A percentile compares a stretch with the other conserved stretches of the same genome.
phyloP scores from a whole-genome alignment of 768 basidiomycete species.

The Coprinellus micaceus region DNA sequence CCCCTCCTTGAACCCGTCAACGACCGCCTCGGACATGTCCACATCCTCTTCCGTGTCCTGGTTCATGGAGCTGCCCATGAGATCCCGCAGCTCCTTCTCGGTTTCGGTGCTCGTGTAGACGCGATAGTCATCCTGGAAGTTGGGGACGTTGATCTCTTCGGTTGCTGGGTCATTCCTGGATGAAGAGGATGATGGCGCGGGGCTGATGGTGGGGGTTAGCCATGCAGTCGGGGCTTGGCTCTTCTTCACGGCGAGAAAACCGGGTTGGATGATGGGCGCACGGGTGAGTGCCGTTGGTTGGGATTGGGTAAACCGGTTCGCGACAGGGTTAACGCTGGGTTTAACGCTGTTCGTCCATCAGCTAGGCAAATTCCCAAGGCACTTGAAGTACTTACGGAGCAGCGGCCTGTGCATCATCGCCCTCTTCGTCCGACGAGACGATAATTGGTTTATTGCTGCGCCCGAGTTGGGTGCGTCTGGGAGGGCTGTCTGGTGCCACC shows the following conservation, averaged over 20 bases:
- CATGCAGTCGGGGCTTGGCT: not conserved
- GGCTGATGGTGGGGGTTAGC: not conserved
- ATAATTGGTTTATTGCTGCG: slow-evolving; percentile 22
- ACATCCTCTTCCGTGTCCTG: slow-evolving; percentile 55
- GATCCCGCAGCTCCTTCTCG: slow-evolving; percentile 72
- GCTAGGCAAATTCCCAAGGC: not conserved
- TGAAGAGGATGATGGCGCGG: not conserved
- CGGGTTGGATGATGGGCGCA: not conserved
- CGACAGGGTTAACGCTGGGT: not conserved
- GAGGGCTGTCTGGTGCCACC: slow-evolving; percentile 24
- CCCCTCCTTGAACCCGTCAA: slow-evolving; percentile 72
- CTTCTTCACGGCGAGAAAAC: slow-evolving; percentile 3
- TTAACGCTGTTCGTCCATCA: not conserved
- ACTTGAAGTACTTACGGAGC: too few species aligned
- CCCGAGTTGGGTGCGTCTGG: not conserved
- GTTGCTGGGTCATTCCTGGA: not conserved
- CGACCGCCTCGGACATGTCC: slow-evolving; percentile 62
- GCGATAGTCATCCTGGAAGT: slow-evolving; percentile 25
- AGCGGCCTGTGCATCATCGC: too few species aligned
- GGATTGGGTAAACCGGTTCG: not conserved
- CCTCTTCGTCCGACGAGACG: slow-evolving; percentile 36
- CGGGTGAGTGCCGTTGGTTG: not conserved
- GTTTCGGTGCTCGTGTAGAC: slow-evolving; percentile 52
- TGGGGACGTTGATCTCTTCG: slow-evolving; percentile 29
- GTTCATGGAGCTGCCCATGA: slow-evolving; percentile 65